Conservation (phyloP, 306 rosid species). For the Gynostemma pentaphyllum region DNA sequence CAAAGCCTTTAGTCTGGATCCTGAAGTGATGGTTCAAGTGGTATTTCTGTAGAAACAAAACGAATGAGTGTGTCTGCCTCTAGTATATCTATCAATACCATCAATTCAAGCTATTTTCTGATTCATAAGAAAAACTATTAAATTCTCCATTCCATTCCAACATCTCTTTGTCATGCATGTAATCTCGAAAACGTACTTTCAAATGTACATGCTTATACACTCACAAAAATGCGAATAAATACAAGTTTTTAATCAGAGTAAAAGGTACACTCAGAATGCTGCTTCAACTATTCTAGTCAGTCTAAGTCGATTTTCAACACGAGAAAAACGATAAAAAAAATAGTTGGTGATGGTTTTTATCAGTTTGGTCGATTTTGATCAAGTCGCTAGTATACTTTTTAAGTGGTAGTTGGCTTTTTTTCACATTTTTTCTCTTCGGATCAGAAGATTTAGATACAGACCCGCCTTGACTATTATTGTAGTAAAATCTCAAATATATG, state of each 20-base stretch:
- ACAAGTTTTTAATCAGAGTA: background rate
- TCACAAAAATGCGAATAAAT: background rate
- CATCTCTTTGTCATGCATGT: background rate
- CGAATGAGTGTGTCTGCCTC: too few species aligned
- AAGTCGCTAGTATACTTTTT: background rate
- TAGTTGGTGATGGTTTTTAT: background rate
- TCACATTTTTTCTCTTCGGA: background rate
- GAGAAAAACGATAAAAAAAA: background rate
- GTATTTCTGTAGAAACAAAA: slow-evolving; percentile 47
- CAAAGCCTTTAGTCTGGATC: slow-evolving; percentile 73
- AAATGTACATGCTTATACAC: background rate
- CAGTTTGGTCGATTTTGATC: background rate
- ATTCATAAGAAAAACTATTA: background rate
- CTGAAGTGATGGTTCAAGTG: slow-evolving; percentile 92
- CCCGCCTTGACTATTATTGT: background rate
- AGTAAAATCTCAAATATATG: background rate
- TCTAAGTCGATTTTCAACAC: background rate
- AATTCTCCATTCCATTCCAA: background rate
- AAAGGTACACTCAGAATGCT: background rate
- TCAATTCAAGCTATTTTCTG: background rate
- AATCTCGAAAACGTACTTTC: background rate
- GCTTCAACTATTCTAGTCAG: background rate
- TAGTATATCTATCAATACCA: too few species aligned
- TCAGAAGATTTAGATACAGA: background rate
- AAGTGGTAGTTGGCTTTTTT: background rate